Base-by-base conservation (phyloP, 1,284 basidiomycete genomes). In the Taiwanofungus camphoratus region DNA sequence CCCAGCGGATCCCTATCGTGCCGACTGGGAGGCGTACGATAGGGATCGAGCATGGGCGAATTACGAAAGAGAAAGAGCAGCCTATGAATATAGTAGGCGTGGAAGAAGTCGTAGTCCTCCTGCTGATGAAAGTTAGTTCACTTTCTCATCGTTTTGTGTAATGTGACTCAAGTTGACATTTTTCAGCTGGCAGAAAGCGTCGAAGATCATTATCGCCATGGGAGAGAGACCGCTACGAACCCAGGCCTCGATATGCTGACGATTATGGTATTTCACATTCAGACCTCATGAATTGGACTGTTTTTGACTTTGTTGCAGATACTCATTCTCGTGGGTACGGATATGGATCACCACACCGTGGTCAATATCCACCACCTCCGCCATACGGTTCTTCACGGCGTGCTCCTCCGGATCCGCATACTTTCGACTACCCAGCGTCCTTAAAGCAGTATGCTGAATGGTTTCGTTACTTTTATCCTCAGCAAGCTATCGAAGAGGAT, bases 391-490 rank as follows among this genome's bases (percentile, higher is more conserved):
- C 62, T 6, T 56, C 71, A 1, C 70, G 83, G 34, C 72, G 82
- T 35, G 71, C 80, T 2, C 86, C 86, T 16, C 75, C 76, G 4
- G 89, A 93, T 56, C 91, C 91, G 13, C 85, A 89, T 49, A 81
- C 80, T 2, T 77, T 91, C 48, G 89, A 92, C 51, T 85, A 87
- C 52, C 81, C 87, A 27, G 82, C 88, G 4, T 76, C 82, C 1
- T 67, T 92, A 62, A 88, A 89, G 60, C 84, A 89, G 56, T 94
- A 87, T 56, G 87, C 87, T 1, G 91, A 93, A 52, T 94, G 91
- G 91, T 93, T 92, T 65, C 76, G 89, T 24, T 84, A 74, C 53
- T 81, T 70, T 48, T 86, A 83, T 56, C 87, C 91, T 5, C 79
- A 86, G 48, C 76, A 83, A 59, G 82, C 87, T 37, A 67, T 70